A percentile compares a stretch with the other conserved stretches of the same genome.
Conservation (phyloP, 2,329 filamentous ascomycete species). For the Xylariales sp. region DNA sequence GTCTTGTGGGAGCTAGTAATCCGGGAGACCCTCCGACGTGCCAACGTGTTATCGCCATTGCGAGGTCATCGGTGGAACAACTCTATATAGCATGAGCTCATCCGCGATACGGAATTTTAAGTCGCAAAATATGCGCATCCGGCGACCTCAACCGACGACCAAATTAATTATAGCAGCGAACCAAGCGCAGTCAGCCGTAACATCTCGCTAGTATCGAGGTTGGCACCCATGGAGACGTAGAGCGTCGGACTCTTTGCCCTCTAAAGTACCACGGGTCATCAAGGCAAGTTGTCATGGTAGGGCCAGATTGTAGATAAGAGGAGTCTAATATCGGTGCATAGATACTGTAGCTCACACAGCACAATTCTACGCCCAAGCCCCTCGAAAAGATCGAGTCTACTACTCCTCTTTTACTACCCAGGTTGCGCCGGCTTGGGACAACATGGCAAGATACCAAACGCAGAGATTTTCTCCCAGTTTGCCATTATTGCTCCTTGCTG, state of each 20-base stretch:
- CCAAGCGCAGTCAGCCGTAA: background rate
- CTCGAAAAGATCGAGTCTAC: background rate
- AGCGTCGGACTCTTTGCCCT: background rate
- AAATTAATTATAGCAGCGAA: background rate
- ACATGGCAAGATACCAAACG: background rate
- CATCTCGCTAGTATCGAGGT: background rate
- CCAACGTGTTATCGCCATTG: conserved; percentile 64
- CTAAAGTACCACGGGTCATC: background rate
- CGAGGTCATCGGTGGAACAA: conserved; percentile 64
- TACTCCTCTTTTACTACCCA: background rate
- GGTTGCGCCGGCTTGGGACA: background rate
- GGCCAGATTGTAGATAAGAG: background rate
- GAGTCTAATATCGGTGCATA: conserved; percentile 5
- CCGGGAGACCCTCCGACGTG: conserved; percentile 59
- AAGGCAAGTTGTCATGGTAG: conserved; percentile 9
- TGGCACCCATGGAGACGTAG: background rate
- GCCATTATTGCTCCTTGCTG: background rate
- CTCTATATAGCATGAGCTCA: conserved; percentile 63
- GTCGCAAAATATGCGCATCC: background rate
- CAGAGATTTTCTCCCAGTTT: background rate
- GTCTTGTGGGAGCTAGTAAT: conserved; percentile 45
- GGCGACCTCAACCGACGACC: background rate
- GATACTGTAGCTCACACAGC: background rate
- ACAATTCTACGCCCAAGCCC: background rate
- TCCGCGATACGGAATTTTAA: background rate